A percentile compares a stretch with the other conserved stretches of the same genome.
Conservation (phyloP, 306 rosid species). For the Corylus heterophylla region DNA sequence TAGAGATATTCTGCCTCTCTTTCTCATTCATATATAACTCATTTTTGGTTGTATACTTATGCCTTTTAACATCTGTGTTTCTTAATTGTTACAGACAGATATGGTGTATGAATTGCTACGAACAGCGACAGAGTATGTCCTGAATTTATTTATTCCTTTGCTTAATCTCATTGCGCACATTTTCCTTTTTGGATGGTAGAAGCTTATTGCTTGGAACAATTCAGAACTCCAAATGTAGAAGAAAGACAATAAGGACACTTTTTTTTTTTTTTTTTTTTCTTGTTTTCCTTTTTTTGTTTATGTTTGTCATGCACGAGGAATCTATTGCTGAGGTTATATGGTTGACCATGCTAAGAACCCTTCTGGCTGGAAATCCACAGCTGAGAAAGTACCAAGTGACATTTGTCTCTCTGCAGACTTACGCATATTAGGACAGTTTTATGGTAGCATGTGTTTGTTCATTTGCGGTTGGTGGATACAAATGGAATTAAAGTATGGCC, state of each 20-base stretch:
- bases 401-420: too few species aligned
- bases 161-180: background rate
- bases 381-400: too few species aligned
- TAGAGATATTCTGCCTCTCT: constrained; percentile 9
- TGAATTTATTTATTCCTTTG: constrained; percentile 17
- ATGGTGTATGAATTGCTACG: constrained; percentile 98
- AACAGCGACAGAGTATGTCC: constrained; percentile 89
- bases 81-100: constrained; percentile 71
- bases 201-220: constrained; percentile 6
- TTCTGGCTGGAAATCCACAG: too few species aligned
- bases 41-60: constrained; percentile 18
- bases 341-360: too few species aligned
- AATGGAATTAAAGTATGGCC: background rate
- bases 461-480: background rate
- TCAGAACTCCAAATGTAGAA: constrained; percentile 17
- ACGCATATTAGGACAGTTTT: background rate
- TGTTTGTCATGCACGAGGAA: too few species aligned
- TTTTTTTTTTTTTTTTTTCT: background rate
- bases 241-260: constrained; percentile 1
- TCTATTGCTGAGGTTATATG: too few species aligned
- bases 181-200: constrained; percentile 8
- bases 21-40: background rate
- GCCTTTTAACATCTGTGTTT: constrained; percentile 29
- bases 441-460: background rate
- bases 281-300: too few species aligned